Conservation (phyloP, 345 rosid genomes). For the Arabidopsis arenosa region DNA sequence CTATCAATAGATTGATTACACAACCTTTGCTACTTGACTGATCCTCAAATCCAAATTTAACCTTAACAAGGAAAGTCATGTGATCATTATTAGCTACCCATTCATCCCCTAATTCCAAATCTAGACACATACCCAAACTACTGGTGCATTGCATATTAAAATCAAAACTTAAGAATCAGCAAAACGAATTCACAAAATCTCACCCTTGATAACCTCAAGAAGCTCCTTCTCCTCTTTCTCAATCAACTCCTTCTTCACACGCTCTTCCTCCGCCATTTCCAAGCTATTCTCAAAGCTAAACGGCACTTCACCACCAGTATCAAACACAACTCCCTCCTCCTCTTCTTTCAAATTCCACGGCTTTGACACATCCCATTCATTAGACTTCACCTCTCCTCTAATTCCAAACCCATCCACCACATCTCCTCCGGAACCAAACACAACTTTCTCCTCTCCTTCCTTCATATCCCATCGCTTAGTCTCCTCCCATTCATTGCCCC, state of each 20-base stretch:
- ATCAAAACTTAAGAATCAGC: background rate
- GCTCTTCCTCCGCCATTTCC: constrained; percentile 43
- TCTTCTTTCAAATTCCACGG: constrained; percentile 61
- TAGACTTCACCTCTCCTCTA: constrained; percentile 20
- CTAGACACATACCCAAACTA: constrained; percentile 6
- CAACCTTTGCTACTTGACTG: constrained; percentile 11
- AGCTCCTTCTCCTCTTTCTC: constrained; percentile 70
- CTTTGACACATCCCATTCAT: constrained; percentile 41
- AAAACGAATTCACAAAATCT: background rate
- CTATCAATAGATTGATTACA: background rate
- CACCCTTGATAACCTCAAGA: constrained; percentile 63
- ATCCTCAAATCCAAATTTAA: constrained; percentile 13
- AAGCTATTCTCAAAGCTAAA: constrained; percentile 27
- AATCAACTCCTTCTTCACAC: constrained; percentile 53
- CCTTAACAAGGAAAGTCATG: background rate
- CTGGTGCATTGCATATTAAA: background rate
- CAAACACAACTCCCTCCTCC: constrained; percentile 53
- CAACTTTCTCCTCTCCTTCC: constrained; percentile 49
- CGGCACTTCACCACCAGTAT: constrained; percentile 42
- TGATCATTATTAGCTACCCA: constrained; percentile 5
- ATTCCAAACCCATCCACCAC: constrained; percentile 1
- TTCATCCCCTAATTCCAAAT: background rate
- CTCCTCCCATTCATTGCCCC: constrained; percentile 18
- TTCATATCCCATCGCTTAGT: constrained; percentile 55
- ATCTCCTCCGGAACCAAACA: constrained; percentile 51